Evolutionary conservation across 1,284 basidiomycete genomes (phyloP).

Genomic region (Ustilago sp.): DNA sequence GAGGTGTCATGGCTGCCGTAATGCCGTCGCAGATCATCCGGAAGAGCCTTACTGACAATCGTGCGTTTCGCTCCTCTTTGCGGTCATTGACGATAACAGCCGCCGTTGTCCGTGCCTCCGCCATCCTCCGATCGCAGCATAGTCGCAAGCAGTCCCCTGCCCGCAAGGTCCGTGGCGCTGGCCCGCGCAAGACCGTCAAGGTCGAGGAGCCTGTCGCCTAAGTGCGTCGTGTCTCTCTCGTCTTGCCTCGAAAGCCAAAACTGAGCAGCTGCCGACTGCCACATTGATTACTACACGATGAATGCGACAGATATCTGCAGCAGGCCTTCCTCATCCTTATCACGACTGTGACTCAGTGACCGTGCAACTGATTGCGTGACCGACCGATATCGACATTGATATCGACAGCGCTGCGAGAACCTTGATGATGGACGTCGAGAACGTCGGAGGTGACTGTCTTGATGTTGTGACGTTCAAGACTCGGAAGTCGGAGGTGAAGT

Average conservation of each 20-base stretch:
- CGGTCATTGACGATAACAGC: conserved; percentile 34
- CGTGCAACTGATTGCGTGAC: not conserved
- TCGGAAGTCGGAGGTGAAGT: conserved; percentile 10
- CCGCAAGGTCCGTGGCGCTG: conserved; percentile 52
- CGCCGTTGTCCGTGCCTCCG: conserved; percentile 66
- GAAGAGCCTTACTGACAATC: conserved; percentile 24
- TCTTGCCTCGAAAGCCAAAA: conserved; percentile 9
- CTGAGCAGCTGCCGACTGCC: conserved; percentile 6
- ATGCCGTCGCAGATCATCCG: not conserved
- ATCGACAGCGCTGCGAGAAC: not conserved
- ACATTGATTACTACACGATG: conserved; percentile 5
- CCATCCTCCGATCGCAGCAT: conserved; percentile 62
- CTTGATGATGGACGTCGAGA: not conserved
- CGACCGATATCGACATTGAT: not conserved
- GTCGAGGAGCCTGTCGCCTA: conserved; percentile 44
- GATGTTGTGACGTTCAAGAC: not conserved
- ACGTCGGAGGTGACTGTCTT: not conserved
- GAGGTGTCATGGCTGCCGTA: not conserved
- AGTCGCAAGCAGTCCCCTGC: conserved; percentile 49
- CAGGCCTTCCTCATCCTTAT: not conserved
- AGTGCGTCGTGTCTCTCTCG: conserved; percentile 7
- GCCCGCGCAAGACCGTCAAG: conserved; percentile 49
- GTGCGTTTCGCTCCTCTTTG: not conserved
- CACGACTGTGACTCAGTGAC: not conserved
- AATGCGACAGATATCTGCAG: conserved; percentile 26